Percentiles rank a stretch among this genome's conserved stretches.
These are phyloP conservation scores for Teratosphaeria zuluensis DNA, from an alignment of 2,329 filamentous ascomycete genomes.

Conservation along the genomic window DNA sequence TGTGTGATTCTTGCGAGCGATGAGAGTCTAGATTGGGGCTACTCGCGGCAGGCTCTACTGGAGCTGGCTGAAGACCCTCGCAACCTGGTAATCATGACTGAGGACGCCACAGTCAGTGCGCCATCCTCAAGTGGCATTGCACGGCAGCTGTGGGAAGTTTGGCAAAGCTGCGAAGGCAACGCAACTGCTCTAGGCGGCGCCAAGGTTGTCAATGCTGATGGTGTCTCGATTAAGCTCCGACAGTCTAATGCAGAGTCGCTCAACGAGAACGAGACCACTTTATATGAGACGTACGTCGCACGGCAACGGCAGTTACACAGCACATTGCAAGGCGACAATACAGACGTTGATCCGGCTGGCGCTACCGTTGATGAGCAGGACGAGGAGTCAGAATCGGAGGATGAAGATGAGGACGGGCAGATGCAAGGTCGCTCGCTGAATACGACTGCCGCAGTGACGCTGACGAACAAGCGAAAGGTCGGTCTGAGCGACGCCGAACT, in stretches of 20 bases:
- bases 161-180: constrained; percentile 22
- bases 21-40: constrained; percentile 85
- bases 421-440: constrained; percentile 89
- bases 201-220: constrained; percentile 39
- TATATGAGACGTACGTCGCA: constrained; percentile 89
- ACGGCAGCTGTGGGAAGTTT: constrained; percentile 61
- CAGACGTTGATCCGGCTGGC: constrained; percentile 56
- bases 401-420: constrained; percentile 81
- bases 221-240: constrained; percentile 40
- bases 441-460: constrained; percentile 73
- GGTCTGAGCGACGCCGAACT: constrained; percentile 78
- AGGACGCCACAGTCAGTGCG: constrained; percentile 18
- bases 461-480: constrained; percentile 64
- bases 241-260: constrained; percentile 51
- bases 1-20: constrained; percentile 87
- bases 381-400: constrained; percentile 75
- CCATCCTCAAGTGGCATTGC: constrained; percentile 46
- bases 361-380: constrained; percentile 59
- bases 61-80: constrained; percentile 64
- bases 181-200: constrained; percentile 34
- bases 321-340: constrained; percentile 61
- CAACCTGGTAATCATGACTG: constrained; percentile 67
- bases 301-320: constrained; percentile 80
- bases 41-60: constrained; percentile 71
- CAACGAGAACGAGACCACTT: constrained; percentile 62